phyloP scores from a whole-genome alignment of 2,329 filamentous ascomycete species.

The Tolypocladium amazonense region DNA sequence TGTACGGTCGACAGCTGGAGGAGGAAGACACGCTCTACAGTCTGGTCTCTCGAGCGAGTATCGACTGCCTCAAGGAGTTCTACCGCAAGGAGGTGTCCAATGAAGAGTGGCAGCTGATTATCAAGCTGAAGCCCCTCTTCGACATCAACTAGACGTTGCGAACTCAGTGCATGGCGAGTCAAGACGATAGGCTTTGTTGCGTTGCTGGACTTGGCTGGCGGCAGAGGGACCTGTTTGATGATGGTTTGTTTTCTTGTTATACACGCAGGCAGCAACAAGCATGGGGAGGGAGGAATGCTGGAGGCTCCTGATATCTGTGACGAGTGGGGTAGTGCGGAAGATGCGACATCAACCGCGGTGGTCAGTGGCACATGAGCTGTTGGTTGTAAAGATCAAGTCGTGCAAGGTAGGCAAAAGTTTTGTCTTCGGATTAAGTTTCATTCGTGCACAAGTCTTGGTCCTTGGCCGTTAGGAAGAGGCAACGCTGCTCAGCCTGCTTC shows the following conservation, averaged over 20 bases:
- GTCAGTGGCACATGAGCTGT: neutral
- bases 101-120: conserved; percentile 91
- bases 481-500: too few relatives aligned
- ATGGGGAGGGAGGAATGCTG: neutral
- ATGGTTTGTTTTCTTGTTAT: neutral
- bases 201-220: neutral
- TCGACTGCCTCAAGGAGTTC: conserved; percentile 93
- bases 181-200: neutral
- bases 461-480: too few relatives aligned
- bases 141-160: conserved; percentile 56
- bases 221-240: neutral
- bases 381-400: neutral
- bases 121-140: conserved; percentile 90
- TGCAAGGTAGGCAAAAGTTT: neutral
- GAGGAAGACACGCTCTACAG: conserved; percentile 85
- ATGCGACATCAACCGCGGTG: neutral
- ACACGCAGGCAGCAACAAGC: neutral
- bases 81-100: conserved; percentile 79
- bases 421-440: neutral
- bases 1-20: conserved; percentile 90
- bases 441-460: neutral
- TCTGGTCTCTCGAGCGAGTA: conserved; percentile 74
- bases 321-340: neutral
- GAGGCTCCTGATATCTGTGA: neutral
- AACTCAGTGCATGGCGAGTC: neutral